phyloP scores from a whole-genome alignment of 257 asterid genomes.

The Nicotiana attenuata region DNA sequence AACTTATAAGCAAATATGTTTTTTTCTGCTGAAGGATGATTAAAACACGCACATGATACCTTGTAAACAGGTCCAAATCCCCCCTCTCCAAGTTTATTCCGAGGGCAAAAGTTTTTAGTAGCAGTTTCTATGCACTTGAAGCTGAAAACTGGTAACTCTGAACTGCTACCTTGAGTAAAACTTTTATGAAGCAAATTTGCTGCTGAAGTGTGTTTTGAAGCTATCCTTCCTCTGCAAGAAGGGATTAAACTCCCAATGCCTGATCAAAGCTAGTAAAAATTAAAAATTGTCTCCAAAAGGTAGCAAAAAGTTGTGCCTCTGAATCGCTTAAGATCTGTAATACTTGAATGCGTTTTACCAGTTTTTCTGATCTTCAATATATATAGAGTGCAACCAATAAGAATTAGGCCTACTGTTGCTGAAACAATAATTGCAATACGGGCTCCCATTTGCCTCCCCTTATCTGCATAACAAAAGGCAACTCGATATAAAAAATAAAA shows the following conservation, averaged over 20 bases:
- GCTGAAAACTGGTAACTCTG: conserved; percentile 13
- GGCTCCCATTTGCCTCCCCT: neutral
- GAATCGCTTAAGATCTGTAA: neutral
- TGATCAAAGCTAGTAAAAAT: neutral
- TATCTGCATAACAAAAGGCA: neutral
- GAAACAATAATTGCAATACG: neutral
- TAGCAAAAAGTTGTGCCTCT: neutral
- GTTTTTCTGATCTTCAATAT: neutral
- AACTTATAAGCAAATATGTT: neutral
- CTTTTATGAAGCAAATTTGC: neutral
- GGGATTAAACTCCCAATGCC: conserved; percentile 2
- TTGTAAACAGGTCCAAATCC: conserved; percentile 18
- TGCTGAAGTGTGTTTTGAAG: neutral
- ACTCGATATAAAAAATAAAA: neutral
- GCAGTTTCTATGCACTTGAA: conserved; percentile 2
- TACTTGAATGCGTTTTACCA: neutral
- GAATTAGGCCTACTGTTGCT: neutral
- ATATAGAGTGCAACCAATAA: neutral
- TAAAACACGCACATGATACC: neutral
- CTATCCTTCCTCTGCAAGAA: neutral
- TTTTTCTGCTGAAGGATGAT: neutral
- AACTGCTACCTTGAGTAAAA: neutral
- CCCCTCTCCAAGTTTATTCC: conserved; percentile 15
- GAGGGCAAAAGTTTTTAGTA: neutral
- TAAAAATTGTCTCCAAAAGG: neutral